These are phyloP conservation scores for Nannochloropsis granulata DNA, from an alignment of 108 stramenopile species.

Conservation along the genomic window DNA sequence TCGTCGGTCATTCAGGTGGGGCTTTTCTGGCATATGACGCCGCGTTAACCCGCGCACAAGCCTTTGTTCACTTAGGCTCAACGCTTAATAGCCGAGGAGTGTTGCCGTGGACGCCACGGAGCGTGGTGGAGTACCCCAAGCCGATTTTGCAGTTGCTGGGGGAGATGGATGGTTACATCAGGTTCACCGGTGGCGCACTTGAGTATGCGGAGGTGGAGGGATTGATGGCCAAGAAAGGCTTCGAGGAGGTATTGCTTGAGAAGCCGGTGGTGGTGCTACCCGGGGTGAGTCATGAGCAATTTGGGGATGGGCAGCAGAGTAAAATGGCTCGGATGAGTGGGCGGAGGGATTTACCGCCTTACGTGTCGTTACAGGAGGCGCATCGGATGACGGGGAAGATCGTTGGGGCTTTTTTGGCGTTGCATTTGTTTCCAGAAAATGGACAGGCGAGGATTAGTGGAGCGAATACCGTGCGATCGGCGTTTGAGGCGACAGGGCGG, in stretches of 20 bases:
- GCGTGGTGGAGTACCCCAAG: background rate
- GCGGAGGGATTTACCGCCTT: background rate
- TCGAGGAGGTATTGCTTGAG: background rate
- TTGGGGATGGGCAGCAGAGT: background rate
- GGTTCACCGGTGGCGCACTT: background rate
- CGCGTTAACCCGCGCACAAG: background rate
- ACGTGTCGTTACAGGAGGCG: background rate
- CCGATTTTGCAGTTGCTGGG: background rate
- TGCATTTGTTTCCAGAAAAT: background rate
- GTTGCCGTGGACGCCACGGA: background rate
- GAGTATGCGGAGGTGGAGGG: background rate
- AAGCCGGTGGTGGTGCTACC: background rate
- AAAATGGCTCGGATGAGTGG: background rate
- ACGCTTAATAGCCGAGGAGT: background rate
- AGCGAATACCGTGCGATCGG: background rate
- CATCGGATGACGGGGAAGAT: background rate
- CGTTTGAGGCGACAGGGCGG: background rate
- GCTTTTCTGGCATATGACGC: background rate
- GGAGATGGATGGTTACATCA: background rate
- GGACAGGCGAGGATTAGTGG: background rate
- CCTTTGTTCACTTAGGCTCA: background rate
- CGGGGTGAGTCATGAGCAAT: background rate
- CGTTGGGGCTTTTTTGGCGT: background rate
- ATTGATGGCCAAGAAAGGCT: background rate
- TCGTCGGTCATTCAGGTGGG: background rate